phyloP scores from a whole-genome alignment of 805 yeast genomes.

The Clavispora carvajalis region DNA sequence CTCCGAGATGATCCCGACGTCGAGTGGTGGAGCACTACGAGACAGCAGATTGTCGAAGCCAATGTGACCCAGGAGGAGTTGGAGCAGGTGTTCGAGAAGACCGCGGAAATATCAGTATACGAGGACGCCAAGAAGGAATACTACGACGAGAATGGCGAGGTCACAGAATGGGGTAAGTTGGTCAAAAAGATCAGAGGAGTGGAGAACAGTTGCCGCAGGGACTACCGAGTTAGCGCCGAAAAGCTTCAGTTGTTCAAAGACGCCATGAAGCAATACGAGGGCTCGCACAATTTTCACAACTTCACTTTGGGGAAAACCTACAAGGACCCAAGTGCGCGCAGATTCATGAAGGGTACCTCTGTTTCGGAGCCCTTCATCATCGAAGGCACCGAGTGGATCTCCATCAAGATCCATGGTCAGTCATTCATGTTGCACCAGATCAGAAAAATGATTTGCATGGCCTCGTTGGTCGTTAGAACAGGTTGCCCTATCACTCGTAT shows the following conservation, averaged over 20 bases:
- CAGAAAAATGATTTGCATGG: conserved; percentile 97
- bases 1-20: conserved; percentile 66
- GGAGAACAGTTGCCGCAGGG: conserved; percentile 64
- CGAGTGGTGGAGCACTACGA: conserved; percentile 47
- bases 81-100: conserved; percentile 23
- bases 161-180: conserved; percentile 34
- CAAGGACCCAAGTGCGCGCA: conserved; percentile 77
- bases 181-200: conserved; percentile 52
- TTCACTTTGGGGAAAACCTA: conserved; percentile 77
- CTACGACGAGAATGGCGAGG: conserved; percentile 30
- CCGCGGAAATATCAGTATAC: conserved; percentile 25
- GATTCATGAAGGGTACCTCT: conserved; percentile 74
- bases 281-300: conserved; percentile 90
- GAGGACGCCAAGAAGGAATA: conserved; percentile 25
- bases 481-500: conserved; percentile 80
- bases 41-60: conserved; percentile 20
- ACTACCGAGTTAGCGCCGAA: conserved; percentile 58
- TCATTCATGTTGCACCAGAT: conserved; percentile 98
- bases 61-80: conserved; percentile 11
- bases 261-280: conserved; percentile 69
- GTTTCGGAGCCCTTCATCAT: conserved; percentile 89
- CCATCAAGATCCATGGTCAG: conserved; percentile 95
- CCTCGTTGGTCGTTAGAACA: conserved; percentile 75
- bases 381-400: conserved; percentile 92
- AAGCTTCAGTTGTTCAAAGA: conserved; percentile 60